Evolutionary conservation across 345 rosid genomes (phyloP), one percentile per base, ranked within the genome.

Genomic region (Brassica juncea): DNA sequence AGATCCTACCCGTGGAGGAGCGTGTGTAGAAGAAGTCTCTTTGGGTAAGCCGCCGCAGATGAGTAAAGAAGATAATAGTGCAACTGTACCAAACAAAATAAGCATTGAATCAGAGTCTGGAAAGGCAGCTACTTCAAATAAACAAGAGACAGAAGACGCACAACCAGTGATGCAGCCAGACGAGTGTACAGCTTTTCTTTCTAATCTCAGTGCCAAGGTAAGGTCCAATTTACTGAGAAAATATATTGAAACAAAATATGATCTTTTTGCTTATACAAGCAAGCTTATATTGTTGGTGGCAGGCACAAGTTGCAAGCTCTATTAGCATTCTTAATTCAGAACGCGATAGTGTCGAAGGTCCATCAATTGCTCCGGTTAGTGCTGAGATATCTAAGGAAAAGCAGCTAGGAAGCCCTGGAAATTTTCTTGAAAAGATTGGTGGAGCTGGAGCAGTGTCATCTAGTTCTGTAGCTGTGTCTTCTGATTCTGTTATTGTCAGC

Each of bases 161-260:
- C 47, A 60, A 28, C 21, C 21, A 19, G 21, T 19, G 21, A 19
- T 80, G 66, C 89, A 85, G 86, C 63, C 84, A 16, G 99, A 94
- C 30, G 21, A 19, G 21, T 19, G 21, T 19, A 19, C 21, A 19
- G 90, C 88, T 80, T 92, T 94, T 81, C n/a, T 92, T 65, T 89
- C 97, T 14, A 92, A 94, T 81, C 80, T 92, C 73, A 77, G 81
- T 83, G 79, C 84, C 14, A 86, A 85, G 92, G 99, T 85, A 77
- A 5, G 21, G 1, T 8, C 5, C 42, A 35, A 12, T 47, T 11
- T 47, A 47, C 11, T 19, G 21, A 19, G 21, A 19, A 19, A 19
- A 19, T 19, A 19, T 0, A 35, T 58, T 35, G 8, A 61, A 71
- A 42, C 5, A 21, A 25, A 23, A 25, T 71, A 10, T 59, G 42